Evolutionary conservation across 176 grass and related monocot species (phyloP), one percentile per base, ranked within the genome.

Genomic region (Oryza brachyantha): DNA sequence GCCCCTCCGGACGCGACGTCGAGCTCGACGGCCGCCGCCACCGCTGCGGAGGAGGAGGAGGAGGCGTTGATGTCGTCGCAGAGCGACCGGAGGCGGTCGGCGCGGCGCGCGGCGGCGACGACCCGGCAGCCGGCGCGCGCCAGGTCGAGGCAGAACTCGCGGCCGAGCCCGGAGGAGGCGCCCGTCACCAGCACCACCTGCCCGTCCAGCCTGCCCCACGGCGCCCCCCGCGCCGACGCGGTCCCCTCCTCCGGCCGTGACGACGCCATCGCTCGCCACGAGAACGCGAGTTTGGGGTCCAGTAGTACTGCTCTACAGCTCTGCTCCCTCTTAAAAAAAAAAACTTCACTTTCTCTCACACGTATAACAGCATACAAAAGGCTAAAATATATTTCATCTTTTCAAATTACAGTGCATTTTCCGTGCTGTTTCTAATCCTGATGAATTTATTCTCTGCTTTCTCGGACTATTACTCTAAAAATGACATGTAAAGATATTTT

Each of bases 161-260:
- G 87, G 72, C 91, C 91, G 79, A 97, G 92, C 43, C 94, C 94
- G 59, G 89, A 86, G 69, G 94, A 97, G 70, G 94, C 91, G 36
- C 94, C 89, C 19, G 94, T 97, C 61, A 97, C 91, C 84, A 97
- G 81, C 72, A 90, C 91, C 21, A 97, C 91, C 83, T 88, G 86
- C 22, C 89, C 87, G 29, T 92, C 87, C 55, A 94, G 10, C 75
- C 37, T 82, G 70, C 79, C 85, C 91, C 87, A 89, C 36, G 86
- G 84, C 16, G 71, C 35, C 25, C 10, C 41, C 22, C 45, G 41
- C 41, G 41, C 2, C 43, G 41, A 3, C 71, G 22, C n/a, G n/a
- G n/a, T n/a, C n/a, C n/a, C n/a, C n/a, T n/a, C 40, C 57, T 76
- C 63, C 73, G 13, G 43, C 45, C 29, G 38, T 5, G 60, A 43